Conservation (phyloP, 2,329 filamentous ascomycete species). For the Hymenoscyphus fraxineus region DNA sequence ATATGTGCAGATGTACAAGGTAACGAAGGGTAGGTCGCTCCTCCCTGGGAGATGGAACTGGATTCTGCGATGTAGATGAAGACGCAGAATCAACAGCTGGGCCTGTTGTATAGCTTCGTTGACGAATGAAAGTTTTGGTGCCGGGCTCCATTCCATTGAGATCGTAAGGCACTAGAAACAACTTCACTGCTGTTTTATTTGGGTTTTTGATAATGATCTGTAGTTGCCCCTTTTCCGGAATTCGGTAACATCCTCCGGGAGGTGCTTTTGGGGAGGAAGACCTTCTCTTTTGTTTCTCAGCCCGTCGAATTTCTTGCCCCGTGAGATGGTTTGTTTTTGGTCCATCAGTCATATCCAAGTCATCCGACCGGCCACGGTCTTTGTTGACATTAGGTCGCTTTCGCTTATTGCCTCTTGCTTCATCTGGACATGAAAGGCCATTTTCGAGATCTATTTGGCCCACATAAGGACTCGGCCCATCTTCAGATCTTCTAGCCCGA, state of each 20-base stretch:
- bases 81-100: conserved; percentile 64
- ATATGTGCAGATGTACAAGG: conserved; percentile 89
- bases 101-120: conserved; percentile 86
- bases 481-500: conserved; percentile 59
- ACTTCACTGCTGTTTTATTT: conserved; percentile 95
- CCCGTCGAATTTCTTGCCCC: conserved; percentile 41
- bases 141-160: conserved; percentile 87
- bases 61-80: conserved; percentile 24
- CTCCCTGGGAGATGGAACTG: conserved; percentile 45
- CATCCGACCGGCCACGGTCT: conserved; percentile 20
- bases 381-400: conserved; percentile 31
- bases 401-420: conserved; percentile 40
- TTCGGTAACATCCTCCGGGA: conserved; percentile 86
- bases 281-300: conserved; percentile 57
- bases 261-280: conserved; percentile 62
- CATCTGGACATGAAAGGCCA: conserved; percentile 54
- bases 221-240: conserved; percentile 88
- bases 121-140: conserved; percentile 92
- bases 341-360: conserved; percentile 27
- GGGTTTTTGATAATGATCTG: conserved; percentile 98
- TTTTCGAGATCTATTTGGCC: conserved; percentile 90
- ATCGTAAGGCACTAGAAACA: conserved; percentile 93
- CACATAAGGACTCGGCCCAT: conserved; percentile 93
- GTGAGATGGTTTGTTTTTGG: conserved; percentile 19
- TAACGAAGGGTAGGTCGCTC: conserved; percentile 78